Conservation (phyloP, 2,329 filamentous ascomycete species). For the Pyrenophora seminiperda region DNA sequence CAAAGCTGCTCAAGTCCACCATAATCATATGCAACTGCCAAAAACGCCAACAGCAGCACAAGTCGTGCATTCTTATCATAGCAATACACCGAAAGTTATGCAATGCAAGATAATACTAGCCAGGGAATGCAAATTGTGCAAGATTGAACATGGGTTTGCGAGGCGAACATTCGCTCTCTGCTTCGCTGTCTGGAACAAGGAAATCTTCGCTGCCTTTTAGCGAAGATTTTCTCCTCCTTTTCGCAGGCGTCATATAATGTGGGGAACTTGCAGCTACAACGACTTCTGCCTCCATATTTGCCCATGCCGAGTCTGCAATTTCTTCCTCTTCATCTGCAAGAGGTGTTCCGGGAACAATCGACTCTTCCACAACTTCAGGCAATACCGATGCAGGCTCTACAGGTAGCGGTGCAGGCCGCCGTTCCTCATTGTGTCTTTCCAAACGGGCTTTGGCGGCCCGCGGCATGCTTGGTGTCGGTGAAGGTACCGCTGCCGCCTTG, state of each 20-base stretch:
- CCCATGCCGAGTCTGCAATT: slow-evolving; percentile 35
- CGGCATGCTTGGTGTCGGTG: slow-evolving; percentile 3
- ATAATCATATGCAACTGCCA: slow-evolving; percentile 1
- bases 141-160: slow-evolving; percentile 47
- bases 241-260: slow-evolving; percentile 26
- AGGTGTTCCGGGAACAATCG: slow-evolving; percentile 13
- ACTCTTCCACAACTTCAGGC: slow-evolving; percentile 3
- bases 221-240: slow-evolving; percentile 22
- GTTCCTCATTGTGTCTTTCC: slow-evolving; percentile 15
- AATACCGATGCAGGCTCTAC: slow-evolving; percentile 3
- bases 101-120: slow-evolving; percentile 19
- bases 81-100: slow-evolving; percentile 8
- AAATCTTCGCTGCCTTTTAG: slow-evolving; percentile 55
- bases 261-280: slow-evolving; percentile 40
- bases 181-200: slow-evolving; percentile 53
- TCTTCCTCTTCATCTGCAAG: slow-evolving; percentile 13
- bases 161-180: slow-evolving; percentile 44
- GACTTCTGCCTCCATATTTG: slow-evolving; percentile 37
- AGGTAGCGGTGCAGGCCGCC: slow-evolving; percentile 11
- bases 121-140: slow-evolving; percentile 46
- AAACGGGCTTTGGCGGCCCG: slow-evolving; percentile 7
- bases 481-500: slow-evolving; percentile 12
- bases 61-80: slow-evolving; percentile 11
- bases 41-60: slow-evolving; percentile 8
- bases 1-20: background rate